These are phyloP conservation scores for Bretziella fagacearum DNA, from an alignment of 2,329 filamentous ascomycete genomes.

Conservation along the genomic window DNA sequence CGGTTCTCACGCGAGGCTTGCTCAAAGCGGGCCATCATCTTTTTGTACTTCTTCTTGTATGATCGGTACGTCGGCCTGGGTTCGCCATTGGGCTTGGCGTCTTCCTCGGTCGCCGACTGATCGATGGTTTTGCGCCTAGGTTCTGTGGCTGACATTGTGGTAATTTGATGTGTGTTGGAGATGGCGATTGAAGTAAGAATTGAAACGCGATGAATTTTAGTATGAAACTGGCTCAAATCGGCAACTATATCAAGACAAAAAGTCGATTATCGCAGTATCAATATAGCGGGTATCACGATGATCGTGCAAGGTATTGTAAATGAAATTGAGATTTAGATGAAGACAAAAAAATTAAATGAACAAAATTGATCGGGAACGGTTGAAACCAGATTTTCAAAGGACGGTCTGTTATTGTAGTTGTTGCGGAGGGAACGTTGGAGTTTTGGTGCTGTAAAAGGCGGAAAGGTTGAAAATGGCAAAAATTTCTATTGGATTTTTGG, in stretches of 20 bases:
- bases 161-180: not conserved
- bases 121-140: conserved; percentile 12
- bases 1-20: conserved; percentile 66
- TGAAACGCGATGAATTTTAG: not conserved
- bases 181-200: not conserved
- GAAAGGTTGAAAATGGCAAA: not conserved
- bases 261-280: not conserved
- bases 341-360: too few relatives aligned
- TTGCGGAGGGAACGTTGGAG: too few relatives aligned
- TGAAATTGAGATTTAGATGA: too few relatives aligned
- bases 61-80: conserved; percentile 43
- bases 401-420: too few relatives aligned
- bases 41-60: conserved; percentile 88
- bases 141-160: conserved; percentile 11
- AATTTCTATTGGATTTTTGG: not conserved
- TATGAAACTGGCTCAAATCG: not conserved
- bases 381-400: too few relatives aligned
- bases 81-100: conserved; percentile 29
- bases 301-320: not conserved
- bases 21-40: conserved; percentile 69
- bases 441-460: not conserved
- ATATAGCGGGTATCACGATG: not conserved
- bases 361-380: too few relatives aligned
- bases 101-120: conserved; percentile 1
- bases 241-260: not conserved